Conservation (phyloP, 139 green algal species). For the Chlamydomonas asymmetrica region DNA sequence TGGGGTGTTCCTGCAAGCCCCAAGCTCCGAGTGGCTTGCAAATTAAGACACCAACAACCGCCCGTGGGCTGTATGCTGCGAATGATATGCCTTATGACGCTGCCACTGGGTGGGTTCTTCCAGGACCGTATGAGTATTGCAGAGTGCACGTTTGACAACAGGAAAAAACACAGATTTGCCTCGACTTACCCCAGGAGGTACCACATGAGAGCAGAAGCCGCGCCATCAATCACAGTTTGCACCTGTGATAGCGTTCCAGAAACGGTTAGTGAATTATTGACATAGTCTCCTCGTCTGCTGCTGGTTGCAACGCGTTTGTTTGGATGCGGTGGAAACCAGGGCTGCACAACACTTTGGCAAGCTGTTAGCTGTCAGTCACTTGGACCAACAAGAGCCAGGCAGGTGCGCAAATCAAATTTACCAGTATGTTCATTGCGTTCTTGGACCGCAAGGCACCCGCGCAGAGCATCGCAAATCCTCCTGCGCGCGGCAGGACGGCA, state of each 20-base stretch:
- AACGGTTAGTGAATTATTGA: no score
- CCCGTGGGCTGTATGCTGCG: no score
- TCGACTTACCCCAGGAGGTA: conserved; percentile 56
- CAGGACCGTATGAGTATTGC: neutral
- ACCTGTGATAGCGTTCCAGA: no score
- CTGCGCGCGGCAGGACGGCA: neutral
- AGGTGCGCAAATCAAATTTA: no score
- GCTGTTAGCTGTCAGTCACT: no score
- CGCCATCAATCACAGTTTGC: conserved; percentile 83
- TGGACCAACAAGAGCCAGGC: no score
- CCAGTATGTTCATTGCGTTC: conserved; percentile 35
- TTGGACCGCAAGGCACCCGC: conserved; percentile 82
- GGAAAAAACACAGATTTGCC: neutral
- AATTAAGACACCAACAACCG: no score
- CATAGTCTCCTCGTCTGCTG: no score
- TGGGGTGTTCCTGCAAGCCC: neutral
- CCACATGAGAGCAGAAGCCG: conserved; percentile 63
- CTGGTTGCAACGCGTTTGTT: no score
- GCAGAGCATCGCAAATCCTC: conserved; percentile 87
- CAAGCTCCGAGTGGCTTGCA: neutral
- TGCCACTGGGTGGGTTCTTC: neutral
- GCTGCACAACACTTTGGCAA: no score
- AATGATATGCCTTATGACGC: neutral
- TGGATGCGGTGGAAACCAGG: no score
- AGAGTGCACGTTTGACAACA: neutral